These are phyloP conservation scores for Hirsutella minnesotensis DNA, from an alignment of 2,329 filamentous ascomycete species.

Conservation along the genomic window DNA sequence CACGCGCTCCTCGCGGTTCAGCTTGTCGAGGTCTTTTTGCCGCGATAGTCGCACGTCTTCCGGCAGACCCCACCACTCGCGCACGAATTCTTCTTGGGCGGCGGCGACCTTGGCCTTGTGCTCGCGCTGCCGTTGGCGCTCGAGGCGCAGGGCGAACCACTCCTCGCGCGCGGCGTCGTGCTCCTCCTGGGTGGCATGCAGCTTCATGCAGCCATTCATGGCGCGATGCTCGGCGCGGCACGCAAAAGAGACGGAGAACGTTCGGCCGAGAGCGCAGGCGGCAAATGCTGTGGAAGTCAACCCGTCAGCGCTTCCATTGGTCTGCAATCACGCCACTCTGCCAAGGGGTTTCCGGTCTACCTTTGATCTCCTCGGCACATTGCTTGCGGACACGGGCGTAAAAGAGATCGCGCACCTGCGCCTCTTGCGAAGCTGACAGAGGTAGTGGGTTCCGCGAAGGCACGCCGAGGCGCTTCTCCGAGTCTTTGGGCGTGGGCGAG, in stretches of 20 bases:
- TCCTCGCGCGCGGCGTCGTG: slow-evolving; percentile 83
- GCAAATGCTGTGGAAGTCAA: slow-evolving; percentile 59
- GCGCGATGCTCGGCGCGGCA: slow-evolving; percentile 67
- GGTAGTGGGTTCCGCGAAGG: slow-evolving; percentile 70
- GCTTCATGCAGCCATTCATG: slow-evolving; percentile 93
- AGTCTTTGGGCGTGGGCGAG: slow-evolving; percentile 18
- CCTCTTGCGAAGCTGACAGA: slow-evolving; percentile 69
- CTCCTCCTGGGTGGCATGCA: slow-evolving; percentile 71
- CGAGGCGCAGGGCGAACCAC: slow-evolving; percentile 73
- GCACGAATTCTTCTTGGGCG: slow-evolving; percentile 52
- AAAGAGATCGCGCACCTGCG: slow-evolving; percentile 70
- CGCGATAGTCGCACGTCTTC: slow-evolving; percentile 40
- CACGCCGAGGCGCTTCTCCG: slow-evolving; percentile 26
- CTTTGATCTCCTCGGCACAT: slow-evolving; percentile 70
- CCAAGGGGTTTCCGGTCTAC: slow-evolving; percentile 26
- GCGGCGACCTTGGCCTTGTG: slow-evolving; percentile 45
- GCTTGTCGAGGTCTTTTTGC: slow-evolving; percentile 39
- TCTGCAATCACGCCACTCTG: no score
- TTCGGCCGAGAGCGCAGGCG: slow-evolving; percentile 75
- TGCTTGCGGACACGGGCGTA: slow-evolving; percentile 65
- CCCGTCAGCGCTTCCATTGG: not conserved
- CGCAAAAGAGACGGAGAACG: slow-evolving; percentile 75
- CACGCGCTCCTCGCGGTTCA: slow-evolving; percentile 38
- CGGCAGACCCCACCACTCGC: slow-evolving; percentile 57
- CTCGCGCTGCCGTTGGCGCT: slow-evolving; percentile 57